These are phyloP conservation scores for Fomitiporia mediterranea DNA, from an alignment of 1,284 basidiomycete species.

Conservation along the genomic window DNA sequence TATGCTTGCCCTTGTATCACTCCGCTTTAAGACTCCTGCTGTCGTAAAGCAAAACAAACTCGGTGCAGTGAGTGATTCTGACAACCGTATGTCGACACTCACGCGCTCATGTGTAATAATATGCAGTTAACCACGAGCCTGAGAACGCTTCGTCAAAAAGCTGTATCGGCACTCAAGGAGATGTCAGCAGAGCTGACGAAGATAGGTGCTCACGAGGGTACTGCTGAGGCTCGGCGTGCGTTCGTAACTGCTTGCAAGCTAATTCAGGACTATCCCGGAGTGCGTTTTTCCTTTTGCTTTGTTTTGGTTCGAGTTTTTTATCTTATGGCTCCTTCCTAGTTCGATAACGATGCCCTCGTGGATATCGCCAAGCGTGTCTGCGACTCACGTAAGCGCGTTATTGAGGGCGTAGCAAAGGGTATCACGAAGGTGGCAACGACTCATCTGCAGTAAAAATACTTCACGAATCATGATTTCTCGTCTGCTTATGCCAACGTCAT, in stretches of 20 bases:
- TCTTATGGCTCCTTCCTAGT: constrained; percentile 34
- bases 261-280: constrained; percentile 38
- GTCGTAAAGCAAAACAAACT: constrained; percentile 70
- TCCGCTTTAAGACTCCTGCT: constrained; percentile 64
- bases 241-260: constrained; percentile 49
- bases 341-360: constrained; percentile 61
- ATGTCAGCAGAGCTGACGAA: constrained; percentile 50
- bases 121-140: constrained; percentile 59
- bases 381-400: constrained; percentile 62
- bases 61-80: constrained; percentile 42
- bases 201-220: constrained; percentile 45
- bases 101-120: constrained; percentile 3
- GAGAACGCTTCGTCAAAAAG: constrained; percentile 55
- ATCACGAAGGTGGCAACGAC: constrained; percentile 41
- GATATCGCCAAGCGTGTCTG: constrained; percentile 57
- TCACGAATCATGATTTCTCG: not conserved
- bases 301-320: not conserved
- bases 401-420: constrained; percentile 70
- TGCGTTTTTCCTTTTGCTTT: constrained; percentile 27
- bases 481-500: not conserved
- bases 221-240: constrained; percentile 45
- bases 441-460: constrained; percentile 4
- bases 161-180: constrained; percentile 46
- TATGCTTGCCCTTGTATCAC: constrained; percentile 56
- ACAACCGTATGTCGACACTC: not conserved